Evolutionary conservation across 345 rosid species (phyloP), one percentile per base, ranked within the genome.

Genomic region (Brassica juncea): DNA sequence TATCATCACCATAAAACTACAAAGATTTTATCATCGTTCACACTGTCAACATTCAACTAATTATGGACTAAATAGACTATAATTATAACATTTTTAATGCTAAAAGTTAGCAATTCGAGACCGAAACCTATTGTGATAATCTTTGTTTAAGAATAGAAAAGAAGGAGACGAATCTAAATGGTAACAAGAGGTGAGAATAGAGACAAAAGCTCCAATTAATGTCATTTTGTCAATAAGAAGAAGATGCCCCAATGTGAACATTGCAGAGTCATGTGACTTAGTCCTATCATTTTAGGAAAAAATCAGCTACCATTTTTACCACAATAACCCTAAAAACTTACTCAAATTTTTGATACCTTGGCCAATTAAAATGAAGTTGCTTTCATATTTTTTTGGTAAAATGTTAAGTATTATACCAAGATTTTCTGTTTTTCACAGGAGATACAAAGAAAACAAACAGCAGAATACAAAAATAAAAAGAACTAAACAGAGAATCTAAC

Each of bases 221-320:
- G 80, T 58, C 49, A 75, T 63, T 78, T 80, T 80, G 83, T 80
- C 80, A 80, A 80, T 16, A 70, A 75, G 72, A 80, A 69, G 75
- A 75, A 65, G 72, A 74, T 42, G 83, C 14, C 79, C 80, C 80
- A 80, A 81, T 81, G 83, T 81, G 83, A 81, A 80, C 82, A 80
- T 80, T 80, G 14, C 49, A 66, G 77, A 66, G 44, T 81, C 83
- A 75, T 81, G 83, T 81, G 83, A 81, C 76, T 70, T 75, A 44
- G 31, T 57, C 54, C 49, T 70, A 70, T 71, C 83, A 58, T 70
- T 81, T 81, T 75, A 1, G 80, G 80, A 75, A 71, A 49, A 5
- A 1, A 1, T 39, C 57, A 75, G 32, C 76, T 39, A 14, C 72
- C 44, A n/a, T 8, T 62, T 74, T 57, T 31, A 75, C 39, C 66